Evolutionary conservation across 2,329 filamentous ascomycete genomes (phyloP).

Genomic region (Blumeriella jaapii): DNA sequence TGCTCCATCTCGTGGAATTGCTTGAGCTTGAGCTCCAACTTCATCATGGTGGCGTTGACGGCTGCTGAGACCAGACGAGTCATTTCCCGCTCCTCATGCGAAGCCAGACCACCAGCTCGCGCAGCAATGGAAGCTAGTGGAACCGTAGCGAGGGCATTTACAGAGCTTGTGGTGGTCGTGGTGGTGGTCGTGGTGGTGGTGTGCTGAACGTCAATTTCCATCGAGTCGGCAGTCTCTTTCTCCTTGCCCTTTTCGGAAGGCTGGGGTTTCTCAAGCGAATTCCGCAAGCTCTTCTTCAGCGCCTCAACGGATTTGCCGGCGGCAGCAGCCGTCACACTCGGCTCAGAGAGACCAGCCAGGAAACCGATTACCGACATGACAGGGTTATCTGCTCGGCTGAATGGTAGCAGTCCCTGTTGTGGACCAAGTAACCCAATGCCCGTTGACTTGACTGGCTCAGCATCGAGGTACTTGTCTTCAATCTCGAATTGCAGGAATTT

Average conservation of each 20-base stretch:
- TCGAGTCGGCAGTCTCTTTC: slow-evolving; percentile 43
- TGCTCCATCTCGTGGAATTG: slow-evolving; percentile 96
- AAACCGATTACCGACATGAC: slow-evolving; percentile 95
- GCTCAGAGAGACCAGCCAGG: slow-evolving; percentile 81
- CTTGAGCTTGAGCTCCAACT: slow-evolving; percentile 88
- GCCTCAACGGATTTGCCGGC: slow-evolving; percentile 80
- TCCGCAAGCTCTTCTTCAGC: slow-evolving; percentile 68
- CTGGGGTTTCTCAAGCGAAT: slow-evolving; percentile 58
- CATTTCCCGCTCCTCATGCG: slow-evolving; percentile 94
- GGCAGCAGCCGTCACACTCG: slow-evolving; percentile 79
- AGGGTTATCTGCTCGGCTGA: slow-evolving; percentile 88
- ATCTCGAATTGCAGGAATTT: slow-evolving; percentile 96
- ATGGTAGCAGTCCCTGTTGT: slow-evolving; percentile 71
- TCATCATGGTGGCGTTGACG: slow-evolving; percentile 88
- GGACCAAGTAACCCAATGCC: slow-evolving; percentile 57
- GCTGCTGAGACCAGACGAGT: slow-evolving; percentile 84
- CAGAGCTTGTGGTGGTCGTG: slow-evolving; percentile 37
- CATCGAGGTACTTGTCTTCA: slow-evolving; percentile 91
- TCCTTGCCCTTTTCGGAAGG: slow-evolving; percentile 44
- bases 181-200: slow-evolving; percentile 37
- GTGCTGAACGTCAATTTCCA: slow-evolving; percentile 51
- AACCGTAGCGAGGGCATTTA: slow-evolving; percentile 54
- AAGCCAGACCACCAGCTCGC: slow-evolving; percentile 76
- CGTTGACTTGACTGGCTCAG: slow-evolving; percentile 47
- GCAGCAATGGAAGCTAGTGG: slow-evolving; percentile 79